Evolutionary conservation across 108 stramenopile genomes (phyloP), one percentile per base, ranked within the genome.

Genomic region (Bacterosira constricta): DNA sequence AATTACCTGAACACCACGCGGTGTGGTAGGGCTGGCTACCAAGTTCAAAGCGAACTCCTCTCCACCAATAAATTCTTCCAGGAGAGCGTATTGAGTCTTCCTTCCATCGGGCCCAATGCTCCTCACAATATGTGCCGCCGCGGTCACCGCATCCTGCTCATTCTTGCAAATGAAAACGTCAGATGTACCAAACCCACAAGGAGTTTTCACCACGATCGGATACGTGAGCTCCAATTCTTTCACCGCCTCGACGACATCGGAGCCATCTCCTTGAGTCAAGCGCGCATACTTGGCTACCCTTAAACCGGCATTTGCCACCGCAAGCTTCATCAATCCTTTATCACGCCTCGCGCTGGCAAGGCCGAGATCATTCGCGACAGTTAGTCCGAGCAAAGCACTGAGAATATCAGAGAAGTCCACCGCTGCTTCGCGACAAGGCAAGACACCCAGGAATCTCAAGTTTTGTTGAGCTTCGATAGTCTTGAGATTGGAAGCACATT

Each of bases 291-390:
- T 86, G 21, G 85, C 82, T 15, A 83, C 79, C 34, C 82, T 57
- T 41, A 86, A 63, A n/a, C 85, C 85, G 5, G 78, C 80, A 68
- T 86, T 86, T 11, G 82, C 79, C 17, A 86, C 85, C 13, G 82
- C 81, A 25, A 75, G 37, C 71, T 86, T 86, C 85, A 86, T 86
- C 66, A 86, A 81, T 21, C 79, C 85, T 71, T 86, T 86, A 52
- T 86, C 85, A 58, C 85, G 82, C 25, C 85, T 66, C 18, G 82
- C 69, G 45, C 54, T 63, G 6, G 82, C 82, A 35, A 80, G 49
- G n/a, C 82, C 85, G 30, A 86, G 63, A 62, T 83, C 82, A 67
- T 86, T 86, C 11, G 76, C 68, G 18, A 77, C 70, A 17, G 65
- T 72, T 15, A 86, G 38, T 2, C 85, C 85, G 29, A 86, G 49